Evolutionary conservation across 208 protist genomes (phyloP).

Genomic region (Tritrichomonas musculus): DNA sequence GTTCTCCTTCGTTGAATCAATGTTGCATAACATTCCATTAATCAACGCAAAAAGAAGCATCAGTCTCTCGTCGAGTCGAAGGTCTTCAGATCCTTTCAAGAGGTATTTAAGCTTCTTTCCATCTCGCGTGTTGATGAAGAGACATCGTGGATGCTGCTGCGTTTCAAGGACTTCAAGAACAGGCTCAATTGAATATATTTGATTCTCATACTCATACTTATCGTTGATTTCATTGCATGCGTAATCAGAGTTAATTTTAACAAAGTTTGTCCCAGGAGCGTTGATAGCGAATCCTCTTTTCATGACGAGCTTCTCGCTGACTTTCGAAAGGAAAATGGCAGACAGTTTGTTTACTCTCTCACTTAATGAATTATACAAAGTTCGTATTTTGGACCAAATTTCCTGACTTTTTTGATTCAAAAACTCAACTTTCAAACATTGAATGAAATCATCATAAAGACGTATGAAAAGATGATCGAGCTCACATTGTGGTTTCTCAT

Average conservation of each 20-base stretch:
- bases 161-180: background rate
- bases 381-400: background rate
- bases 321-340: background rate
- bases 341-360: background rate
- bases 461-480: background rate
- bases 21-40: background rate
- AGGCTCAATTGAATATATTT: background rate
- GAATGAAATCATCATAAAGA: background rate
- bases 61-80: background rate
- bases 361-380: background rate
- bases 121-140: background rate
- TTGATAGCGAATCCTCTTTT: background rate
- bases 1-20: background rate
- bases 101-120: background rate
- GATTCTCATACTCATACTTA: too few species aligned
- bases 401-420: background rate
- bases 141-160: constrained; percentile 20
- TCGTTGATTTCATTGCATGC: too few species aligned
- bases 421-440: background rate
- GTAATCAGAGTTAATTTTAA: background rate
- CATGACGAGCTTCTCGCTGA: background rate
- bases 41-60: constrained; percentile 29
- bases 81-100: constrained; percentile 32
- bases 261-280: background rate
- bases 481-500: background rate